Base-by-base conservation (phyloP, 2,329 filamentous ascomycete species). In the Venturia oleaginea region DNA sequence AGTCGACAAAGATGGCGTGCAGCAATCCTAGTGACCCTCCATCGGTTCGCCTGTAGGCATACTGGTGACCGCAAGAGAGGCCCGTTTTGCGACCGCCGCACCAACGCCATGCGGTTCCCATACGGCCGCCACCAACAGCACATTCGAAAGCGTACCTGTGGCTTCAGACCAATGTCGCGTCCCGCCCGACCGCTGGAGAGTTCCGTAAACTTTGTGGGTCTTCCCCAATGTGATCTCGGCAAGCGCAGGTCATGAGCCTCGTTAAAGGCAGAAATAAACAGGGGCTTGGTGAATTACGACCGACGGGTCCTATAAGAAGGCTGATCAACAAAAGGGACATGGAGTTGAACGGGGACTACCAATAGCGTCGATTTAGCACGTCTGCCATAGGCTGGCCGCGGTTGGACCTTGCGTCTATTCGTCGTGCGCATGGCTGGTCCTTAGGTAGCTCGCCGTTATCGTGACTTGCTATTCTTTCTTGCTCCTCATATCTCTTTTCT, bases 311-410 rank as follows among this genome's bases (percentile, higher is more conserved):
- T 57, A 57, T 57, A 34, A 57, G 27, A 57, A 57, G 6, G 51
- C 27, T 34, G 27, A 57, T 57, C 51, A 57, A 57, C 51, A 57
- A 34, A 34, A 57, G 51, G n/a, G 51, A 57, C 27, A 34, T 57
- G 51, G 30, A 57, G 15, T n/a, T 30, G 51, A 22, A 32, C 17
- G 27, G 51, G 27, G 27, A 22, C 51, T 32, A 15, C 51, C 51
- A 57, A 57, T 57, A 57, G 51, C 51, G 51, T 34, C 51, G 30
- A 57, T 57, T 27, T 57, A 57, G 51, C 27, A 57, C 51, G 27
- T 32, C 51, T 57, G 51, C 27, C 51, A 57, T 57, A 34, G 51
- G 51, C 51, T 17, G 27, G 51, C 51, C 51, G 51, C 27, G 11
- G 51, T 10, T 57, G 51, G 48, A 32, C 48, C 48, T 55, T 57